These are phyloP conservation scores for Blastocystis hominis DNA, from an alignment of 352 stramenopile genomes.

Conservation along the genomic window DNA sequence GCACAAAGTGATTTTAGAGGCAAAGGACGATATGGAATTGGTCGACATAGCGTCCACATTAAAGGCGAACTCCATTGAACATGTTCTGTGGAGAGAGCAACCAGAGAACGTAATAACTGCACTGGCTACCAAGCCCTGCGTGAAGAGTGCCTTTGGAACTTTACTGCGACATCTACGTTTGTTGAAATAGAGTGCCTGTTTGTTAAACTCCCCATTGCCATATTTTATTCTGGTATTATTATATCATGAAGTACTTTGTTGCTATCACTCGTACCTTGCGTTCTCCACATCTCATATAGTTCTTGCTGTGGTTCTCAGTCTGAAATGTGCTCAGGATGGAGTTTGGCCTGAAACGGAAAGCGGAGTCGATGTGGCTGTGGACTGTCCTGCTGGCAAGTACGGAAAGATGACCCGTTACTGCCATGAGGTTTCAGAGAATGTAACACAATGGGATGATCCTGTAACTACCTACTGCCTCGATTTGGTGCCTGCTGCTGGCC, in stretches of 20 bases:
- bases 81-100: constrained; percentile 59
- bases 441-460: constrained; percentile 4
- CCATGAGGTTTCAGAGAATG: neutral
- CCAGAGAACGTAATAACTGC: constrained; percentile 57
- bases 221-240: neutral
- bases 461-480: constrained; percentile 14
- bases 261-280: neutral
- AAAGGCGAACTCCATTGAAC: neutral
- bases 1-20: constrained; percentile 58
- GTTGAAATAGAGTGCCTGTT: neutral
- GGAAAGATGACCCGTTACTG: constrained; percentile 30
- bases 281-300: neutral
- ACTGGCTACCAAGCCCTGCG: constrained; percentile 53
- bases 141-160: constrained; percentile 28
- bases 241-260: neutral
- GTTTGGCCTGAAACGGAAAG: neutral
- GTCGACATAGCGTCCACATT: neutral
- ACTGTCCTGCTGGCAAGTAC: neutral
- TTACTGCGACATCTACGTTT: constrained; percentile 30
- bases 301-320: no score
- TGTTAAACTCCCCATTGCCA: no score
- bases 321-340: neutral
- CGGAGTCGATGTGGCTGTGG: neutral
- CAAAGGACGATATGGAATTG: constrained; percentile 48
- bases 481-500: neutral